Evolutionary conservation across 1,284 basidiomycete species (phyloP), one percentile per base, ranked within the genome.

Genomic region (Leccinum subrobustum): DNA sequence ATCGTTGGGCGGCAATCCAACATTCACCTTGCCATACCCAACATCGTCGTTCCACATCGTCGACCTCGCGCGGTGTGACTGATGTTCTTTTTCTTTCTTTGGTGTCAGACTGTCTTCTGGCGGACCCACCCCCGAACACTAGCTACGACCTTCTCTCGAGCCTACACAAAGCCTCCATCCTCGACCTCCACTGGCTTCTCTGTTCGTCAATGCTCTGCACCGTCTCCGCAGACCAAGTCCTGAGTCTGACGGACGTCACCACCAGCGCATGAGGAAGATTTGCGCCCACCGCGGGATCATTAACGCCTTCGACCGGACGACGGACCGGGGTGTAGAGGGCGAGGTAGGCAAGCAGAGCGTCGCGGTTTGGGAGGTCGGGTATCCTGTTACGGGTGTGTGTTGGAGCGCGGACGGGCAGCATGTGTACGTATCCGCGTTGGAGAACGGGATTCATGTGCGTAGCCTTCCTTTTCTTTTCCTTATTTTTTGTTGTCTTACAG

Each of bases 391-490:
- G 18, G 83, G 90, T 0, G 94, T 96, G 0, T 91, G 90, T 70
- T 97, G 93, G 93, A 91, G 92, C 67, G 85, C 85, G 44, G 95
- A 97, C 70, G 95, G 93, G 1, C 83, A 91, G 64, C 90, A 86
- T 64, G 81, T 95, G 60, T 97, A 92, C 67, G 85, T 92, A 16
- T 93, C 89, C 14, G 93, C 92, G 6, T 75, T 98, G 67, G 95
- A 97, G 76, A 98, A 98, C 67, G 92, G 93, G 73, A 89, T 97
- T 64, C 95, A 96, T 74, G 95, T 95, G 72, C 64, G 90, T 7
- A 27, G 31, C 48, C 14, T 16, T 51, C 4, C 4, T 7, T 31
- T 39, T 4, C 23, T 23, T 59, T 4, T 4, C 12, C 18, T 52
- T 33, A 12, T 33, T 33, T 12, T 33, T 12, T 33, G 4, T 33